Evolutionary conservation across 805 yeast species (phyloP), one percentile per base, ranked within the genome.

Genomic region (Pichia californica): DNA sequence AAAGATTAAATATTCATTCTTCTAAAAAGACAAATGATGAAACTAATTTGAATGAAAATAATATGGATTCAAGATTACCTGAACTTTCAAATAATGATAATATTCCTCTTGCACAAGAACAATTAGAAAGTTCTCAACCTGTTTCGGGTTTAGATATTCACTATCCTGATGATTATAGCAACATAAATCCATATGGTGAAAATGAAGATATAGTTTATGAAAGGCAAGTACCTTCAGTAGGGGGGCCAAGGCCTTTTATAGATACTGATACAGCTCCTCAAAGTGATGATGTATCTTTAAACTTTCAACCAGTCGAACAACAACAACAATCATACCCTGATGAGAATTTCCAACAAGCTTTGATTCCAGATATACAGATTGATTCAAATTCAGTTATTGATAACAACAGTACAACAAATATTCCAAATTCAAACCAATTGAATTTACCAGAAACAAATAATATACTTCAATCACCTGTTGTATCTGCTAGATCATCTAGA

Each of bases 231-330:
- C 45, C 45, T 10, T 3, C 30, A 30, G 11, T 37, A 14, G 21
- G 18, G 9, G 45, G 45, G 2, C 45, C 45, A 31, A 36, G 41
- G 21, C 40, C 45, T 9, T 41, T 16, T 31, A 9, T 19, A 18
- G 44, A 41, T 18, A 10, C 44, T 3, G 43, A 40, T 7, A 5
- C 36, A 8, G 29, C 23, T n/a, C 4, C 29, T 8, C n/a, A 33
- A 9, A 14, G 13, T 4, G 31, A 33, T 7, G 27, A 32, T 2
- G 25, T 13, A 42, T 49, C 10, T 25, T 40, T 8, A 38, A 38
- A 14, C 43, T 33, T 19, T 33, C 23, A 21, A 31, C 10, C 18
- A 13, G 14, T n/a, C 8, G 20, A 14, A 21, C 35, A 31, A 15
- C 25, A 23, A 23, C 4, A 23, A 23, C 9, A 23, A 15, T 28